phyloP scores from a whole-genome alignment of 2,329 filamentous ascomycete genomes.

The Lecanicillium sp. region DNA sequence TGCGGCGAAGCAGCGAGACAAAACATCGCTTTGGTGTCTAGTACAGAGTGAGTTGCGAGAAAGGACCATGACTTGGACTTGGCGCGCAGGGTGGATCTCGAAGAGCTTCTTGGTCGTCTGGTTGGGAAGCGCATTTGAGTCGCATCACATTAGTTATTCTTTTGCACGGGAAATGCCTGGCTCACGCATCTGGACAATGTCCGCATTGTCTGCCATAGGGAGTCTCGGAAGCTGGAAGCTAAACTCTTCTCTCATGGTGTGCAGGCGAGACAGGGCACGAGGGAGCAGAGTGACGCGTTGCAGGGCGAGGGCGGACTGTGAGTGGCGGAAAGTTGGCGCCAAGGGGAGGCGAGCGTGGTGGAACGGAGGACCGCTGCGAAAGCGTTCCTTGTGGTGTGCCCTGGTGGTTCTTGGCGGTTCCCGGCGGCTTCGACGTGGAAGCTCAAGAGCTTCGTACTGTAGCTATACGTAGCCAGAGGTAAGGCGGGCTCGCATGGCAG shows the following conservation, averaged over 20 bases:
- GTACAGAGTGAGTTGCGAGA: too few species aligned
- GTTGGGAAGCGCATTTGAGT: background rate
- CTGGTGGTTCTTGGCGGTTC: too few species aligned
- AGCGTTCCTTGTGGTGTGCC: background rate
- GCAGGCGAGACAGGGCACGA: background rate
- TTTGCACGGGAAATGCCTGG: background rate
- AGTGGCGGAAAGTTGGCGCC: background rate
- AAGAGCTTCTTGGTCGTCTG: background rate
- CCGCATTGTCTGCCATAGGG: background rate
- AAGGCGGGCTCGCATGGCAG: too few species aligned
- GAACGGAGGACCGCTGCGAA: background rate
- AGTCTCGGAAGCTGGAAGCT: background rate
- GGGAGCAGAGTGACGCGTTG: too few species aligned
- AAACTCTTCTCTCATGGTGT: too few species aligned
- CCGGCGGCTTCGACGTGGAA: too few species aligned
- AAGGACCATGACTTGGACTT: background rate
- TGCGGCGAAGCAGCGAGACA: too few species aligned
- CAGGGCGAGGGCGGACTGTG: background rate
- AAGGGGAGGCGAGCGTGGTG: background rate
- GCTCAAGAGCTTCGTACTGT: too few species aligned
- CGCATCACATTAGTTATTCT: background rate
- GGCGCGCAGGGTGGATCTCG: background rate
- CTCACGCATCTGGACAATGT: constrained; percentile 1
- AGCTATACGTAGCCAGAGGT: too few species aligned
- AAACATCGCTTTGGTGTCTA: too few species aligned